Evolutionary conservation across 75 land plant genomes (phyloP), one percentile per base, ranked within the genome.

Genomic region (Pinus albicaulis): DNA sequence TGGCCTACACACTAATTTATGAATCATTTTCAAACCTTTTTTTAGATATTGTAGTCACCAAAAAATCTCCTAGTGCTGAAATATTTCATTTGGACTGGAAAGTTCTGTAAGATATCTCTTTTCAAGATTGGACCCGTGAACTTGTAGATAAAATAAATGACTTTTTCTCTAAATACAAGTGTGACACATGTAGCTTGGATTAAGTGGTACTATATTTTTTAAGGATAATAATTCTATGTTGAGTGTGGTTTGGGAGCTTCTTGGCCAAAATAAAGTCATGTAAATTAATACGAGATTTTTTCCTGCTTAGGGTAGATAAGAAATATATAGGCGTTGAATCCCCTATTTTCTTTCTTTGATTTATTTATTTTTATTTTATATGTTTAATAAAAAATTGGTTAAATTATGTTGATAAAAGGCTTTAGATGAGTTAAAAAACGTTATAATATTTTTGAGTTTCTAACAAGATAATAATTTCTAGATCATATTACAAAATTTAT

Each of bases 61-160:
- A 36, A 5, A 28, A 19, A 63, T 63, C 38, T 31, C 36, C 66
- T 16, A 36, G 17, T 63, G 66, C 13, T 63, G 66, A 63, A 28
- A 63, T 14, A 36, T 63, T 38, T 63, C 38, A 63, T 63, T 63
- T 38, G 5, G 66, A 63, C 36, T 63, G 66, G 66, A 38, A 63
- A 63, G 36, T 63, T 63, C 25, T 63, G 13, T 63, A 63, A 63
- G 66, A 63, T 28, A 63, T 63, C 3, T 19, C 38, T 5, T 5
- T 1, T 28, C 16, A 36, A 63, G 66, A n/a, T 63, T 63, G 15
- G 38, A 63, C 5, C 36, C 38, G 17, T 63, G 65, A 62, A 38
- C 11, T 63, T 28, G 19, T 63, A 28, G 20, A 63, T 31, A 23
- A 16, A 17, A 36, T 16, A 63, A 31, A 63, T 1, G 15, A 63